Evolutionary conservation across 805 yeast genomes (phyloP).

Genomic region (Komagataella ulmi): DNA sequence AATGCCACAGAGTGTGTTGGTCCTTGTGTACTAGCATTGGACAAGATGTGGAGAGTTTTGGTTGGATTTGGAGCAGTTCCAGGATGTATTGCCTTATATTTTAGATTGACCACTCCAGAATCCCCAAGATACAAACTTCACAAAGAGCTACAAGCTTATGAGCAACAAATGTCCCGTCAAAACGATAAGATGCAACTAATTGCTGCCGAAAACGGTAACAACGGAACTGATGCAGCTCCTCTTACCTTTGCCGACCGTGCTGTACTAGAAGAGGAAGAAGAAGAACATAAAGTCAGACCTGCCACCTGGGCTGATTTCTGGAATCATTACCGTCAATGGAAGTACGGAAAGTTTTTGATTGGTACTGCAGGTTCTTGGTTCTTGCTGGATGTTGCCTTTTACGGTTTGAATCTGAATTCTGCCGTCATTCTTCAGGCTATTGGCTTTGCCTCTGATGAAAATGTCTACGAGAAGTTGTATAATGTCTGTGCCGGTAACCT

Average conservation of each 20-base stretch:
- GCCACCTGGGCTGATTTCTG: constrained; percentile 70
- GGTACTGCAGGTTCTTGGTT: constrained; percentile 94
- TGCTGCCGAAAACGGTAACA: constrained; percentile 25
- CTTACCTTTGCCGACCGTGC: constrained; percentile 3
- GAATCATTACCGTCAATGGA: constrained; percentile 74
- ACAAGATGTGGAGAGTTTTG: constrained; percentile 89
- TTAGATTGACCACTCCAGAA: constrained; percentile 89
- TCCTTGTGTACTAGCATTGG: constrained; percentile 64
- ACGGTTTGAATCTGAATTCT: constrained; percentile 79
- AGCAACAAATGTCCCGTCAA: constrained; percentile 45
- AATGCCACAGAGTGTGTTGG: constrained; percentile 48
- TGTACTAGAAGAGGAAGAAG: constrained; percentile 30
- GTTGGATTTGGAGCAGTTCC: constrained; percentile 89
- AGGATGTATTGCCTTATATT: constrained; percentile 73
- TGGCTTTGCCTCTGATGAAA: constrained; percentile 64
- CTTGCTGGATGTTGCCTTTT: constrained; percentile 79
- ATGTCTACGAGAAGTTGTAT: constrained; percentile 59
- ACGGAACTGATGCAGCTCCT: constrained; percentile 16
- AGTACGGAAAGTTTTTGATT: constrained; percentile 64
- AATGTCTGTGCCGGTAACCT: constrained; percentile 84
- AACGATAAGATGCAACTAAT: constrained; percentile 32
- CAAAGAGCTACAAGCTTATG: constrained; percentile 16
- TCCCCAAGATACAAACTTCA: constrained; percentile 87
- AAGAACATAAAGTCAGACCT: constrained; percentile 20
- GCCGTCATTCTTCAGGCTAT: constrained; percentile 69